Base-by-base conservation (phyloP, 1,284 basidiomycete species). In the Clitocybe nebularis region DNA sequence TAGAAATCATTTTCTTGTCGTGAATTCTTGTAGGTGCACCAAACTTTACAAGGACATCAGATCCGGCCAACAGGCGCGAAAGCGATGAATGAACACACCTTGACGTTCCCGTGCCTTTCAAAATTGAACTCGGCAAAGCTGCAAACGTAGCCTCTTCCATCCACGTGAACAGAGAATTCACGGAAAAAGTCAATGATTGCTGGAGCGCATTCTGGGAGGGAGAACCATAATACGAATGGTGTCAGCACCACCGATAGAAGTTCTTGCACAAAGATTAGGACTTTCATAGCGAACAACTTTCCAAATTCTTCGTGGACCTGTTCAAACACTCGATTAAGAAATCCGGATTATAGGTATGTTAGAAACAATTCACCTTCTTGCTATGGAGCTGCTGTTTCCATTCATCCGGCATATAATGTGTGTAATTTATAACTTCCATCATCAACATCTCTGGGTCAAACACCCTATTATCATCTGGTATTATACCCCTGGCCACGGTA, bases 111-210 rank as follows among this genome's bases (percentile, higher is more conserved):
- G 52, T 95, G 88, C 47, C 93, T 69, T 62, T 92, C 82, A 63
- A 98, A 97, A 62, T 98, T 93, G 60, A 99, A 99, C 43, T 96
- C 94, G 0, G 95, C 96, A 66, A 98, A 99, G 47, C 89, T 93
- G 61, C 96, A 99, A 6, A 99, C 91, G 58, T 96, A 95, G 7
- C 96, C 95, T 2, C 96, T 75, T 1, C 93, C 92, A 53, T 97
- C 94, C 22, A 99, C 89, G 62, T 98, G 94, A 0, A 99, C 85
- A 0, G 93, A 90, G 59, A 96, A 98, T 67, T 97, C 93, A 36
- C 93, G 79, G 75, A 97, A 96, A 60, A 98, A 96, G 60, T 98
- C 94, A 47, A 97, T 78, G 51, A 97, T 89, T 0, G 84, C 84
- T 5, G 88, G 85, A 1, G 94, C 89, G 58, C 91, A 94, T 0